phyloP scores from a whole-genome alignment of 164 flowering plant species.

The Macadamia tetraphylla region DNA sequence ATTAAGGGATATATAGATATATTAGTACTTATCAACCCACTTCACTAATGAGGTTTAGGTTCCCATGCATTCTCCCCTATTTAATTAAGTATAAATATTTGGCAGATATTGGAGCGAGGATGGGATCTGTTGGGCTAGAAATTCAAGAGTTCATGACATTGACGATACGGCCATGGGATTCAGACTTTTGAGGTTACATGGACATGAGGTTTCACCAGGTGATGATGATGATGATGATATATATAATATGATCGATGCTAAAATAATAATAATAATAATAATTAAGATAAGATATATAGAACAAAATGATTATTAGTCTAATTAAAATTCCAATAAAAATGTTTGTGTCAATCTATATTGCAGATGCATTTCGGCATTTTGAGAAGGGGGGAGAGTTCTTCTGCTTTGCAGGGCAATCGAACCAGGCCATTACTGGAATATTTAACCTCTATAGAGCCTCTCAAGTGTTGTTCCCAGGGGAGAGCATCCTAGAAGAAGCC shows the following conservation, averaged over 20 bases:
- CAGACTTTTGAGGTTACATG: conserved; percentile 71
- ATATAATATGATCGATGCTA: too few species aligned
- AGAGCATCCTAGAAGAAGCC: conserved; percentile 61
- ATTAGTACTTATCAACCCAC: too few species aligned
- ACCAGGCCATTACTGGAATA: conserved; percentile 77
- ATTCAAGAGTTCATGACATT: conserved; percentile 55
- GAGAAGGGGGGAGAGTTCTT: conserved; percentile 68
- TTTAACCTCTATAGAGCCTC: conserved; percentile 74
- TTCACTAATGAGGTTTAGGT: too few species aligned
- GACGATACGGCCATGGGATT: conserved; percentile 96
- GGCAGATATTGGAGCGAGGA: conserved; percentile 63
- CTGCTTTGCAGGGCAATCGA: conserved; percentile 75
- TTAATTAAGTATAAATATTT: background rate
- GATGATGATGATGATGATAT: background rate
- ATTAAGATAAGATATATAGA: too few species aligned
- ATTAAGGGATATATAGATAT: too few species aligned
- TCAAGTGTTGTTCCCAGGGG: conserved; percentile 64
- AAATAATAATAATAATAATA: too few species aligned
- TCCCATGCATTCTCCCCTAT: background rate
- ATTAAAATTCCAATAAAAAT: background rate
- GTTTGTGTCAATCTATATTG: too few species aligned
- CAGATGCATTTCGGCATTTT: conserved; percentile 69
- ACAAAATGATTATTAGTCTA: too few species aligned
- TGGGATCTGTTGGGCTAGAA: conserved; percentile 91
- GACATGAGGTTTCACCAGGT: conserved; percentile 75